Conservation (phyloP, 2,329 filamentous ascomycete species). For the Xylaria sp. region DNA sequence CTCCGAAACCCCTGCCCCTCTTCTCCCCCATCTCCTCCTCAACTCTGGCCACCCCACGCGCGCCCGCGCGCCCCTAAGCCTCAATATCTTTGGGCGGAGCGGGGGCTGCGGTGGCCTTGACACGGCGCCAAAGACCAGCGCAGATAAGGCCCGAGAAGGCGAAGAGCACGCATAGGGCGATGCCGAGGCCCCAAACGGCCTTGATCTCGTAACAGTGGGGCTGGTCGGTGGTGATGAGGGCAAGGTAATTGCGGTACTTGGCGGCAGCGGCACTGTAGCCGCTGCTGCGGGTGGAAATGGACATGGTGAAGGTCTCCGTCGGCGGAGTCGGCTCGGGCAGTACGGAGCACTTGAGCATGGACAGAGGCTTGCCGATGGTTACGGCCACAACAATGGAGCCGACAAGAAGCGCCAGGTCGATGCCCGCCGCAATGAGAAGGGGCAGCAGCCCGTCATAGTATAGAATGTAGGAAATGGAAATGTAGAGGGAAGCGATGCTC, state of each 20-base stretch:
- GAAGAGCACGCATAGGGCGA: conserved; percentile 75
- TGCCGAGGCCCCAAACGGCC: conserved; percentile 82
- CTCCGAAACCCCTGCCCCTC: conserved; percentile 6
- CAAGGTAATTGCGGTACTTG: conserved; percentile 44
- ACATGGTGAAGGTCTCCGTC: conserved; percentile 42
- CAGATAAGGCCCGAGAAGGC: conserved; percentile 63
- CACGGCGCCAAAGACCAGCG: conserved; percentile 64
- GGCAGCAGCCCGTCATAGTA: conserved; percentile 78
- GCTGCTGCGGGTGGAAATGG: conserved; percentile 27
- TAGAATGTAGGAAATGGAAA: conserved; percentile 77
- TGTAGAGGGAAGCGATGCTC: conserved; percentile 78
- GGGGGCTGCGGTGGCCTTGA: conserved; percentile 44
- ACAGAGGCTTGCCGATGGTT: conserved; percentile 78
- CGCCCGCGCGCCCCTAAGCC: conserved; percentile 52
- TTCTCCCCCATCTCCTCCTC: conserved; percentile 13
- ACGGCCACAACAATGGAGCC: conserved; percentile 78
- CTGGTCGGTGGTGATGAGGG: conserved; percentile 56
- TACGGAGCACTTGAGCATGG: conserved; percentile 71
- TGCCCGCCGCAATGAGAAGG: conserved; percentile 66
- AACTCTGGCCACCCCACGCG: conserved; percentile 31
- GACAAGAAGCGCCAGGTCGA: conserved; percentile 72
- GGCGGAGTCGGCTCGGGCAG: conserved; percentile 45
- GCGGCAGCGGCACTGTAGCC: conserved; percentile 27
- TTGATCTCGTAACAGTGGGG: conserved; percentile 82
- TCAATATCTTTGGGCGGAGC: conserved; percentile 52